These are phyloP conservation scores for Plasmodium adleri DNA, from an alignment of 169 alveolate species.

Conservation along the genomic window DNA sequence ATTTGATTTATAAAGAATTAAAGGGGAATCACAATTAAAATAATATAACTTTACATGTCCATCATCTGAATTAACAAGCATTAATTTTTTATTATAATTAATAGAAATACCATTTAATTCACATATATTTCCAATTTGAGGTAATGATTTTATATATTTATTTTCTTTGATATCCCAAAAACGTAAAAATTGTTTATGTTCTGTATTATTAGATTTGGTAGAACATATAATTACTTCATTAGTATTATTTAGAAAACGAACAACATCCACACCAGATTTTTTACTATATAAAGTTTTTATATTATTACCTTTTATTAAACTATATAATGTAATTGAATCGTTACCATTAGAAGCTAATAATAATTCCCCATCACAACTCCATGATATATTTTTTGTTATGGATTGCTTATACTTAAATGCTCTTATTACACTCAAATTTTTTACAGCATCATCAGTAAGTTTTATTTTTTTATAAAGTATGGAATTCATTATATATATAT, in stretches of 20 bases:
- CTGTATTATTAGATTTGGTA: constrained; percentile 51
- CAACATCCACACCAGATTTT: constrained; percentile 71
- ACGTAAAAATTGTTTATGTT: constrained; percentile 63
- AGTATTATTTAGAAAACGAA: constrained; percentile 35
- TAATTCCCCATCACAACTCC: constrained; percentile 61
- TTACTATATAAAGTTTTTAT: constrained; percentile 56
- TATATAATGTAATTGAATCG: constrained; percentile 57
- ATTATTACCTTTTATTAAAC: constrained; percentile 34
- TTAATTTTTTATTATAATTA: constrained; percentile 48
- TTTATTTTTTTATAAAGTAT: constrained; percentile 48
- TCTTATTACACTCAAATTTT: constrained; percentile 37
- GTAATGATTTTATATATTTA: constrained; percentile 60
- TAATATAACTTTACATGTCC: constrained; percentile 64
- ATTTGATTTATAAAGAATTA: constrained; percentile 54
- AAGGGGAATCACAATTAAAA: constrained; percentile 67
- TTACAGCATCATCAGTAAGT: constrained; percentile 54
- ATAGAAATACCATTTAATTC: constrained; percentile 49
- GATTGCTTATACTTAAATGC: constrained; percentile 62
- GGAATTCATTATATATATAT: constrained; percentile 27
- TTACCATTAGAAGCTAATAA: constrained; percentile 53
- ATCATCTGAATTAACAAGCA: constrained; percentile 71
- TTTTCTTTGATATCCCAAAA: constrained; percentile 71
- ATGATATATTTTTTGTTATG: constrained; percentile 39
- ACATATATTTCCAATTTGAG: constrained; percentile 70
- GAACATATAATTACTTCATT: constrained; percentile 64